Evolutionary conservation across 768 basidiomycete genomes (phyloP), one percentile per base, ranked within the genome.

Genomic region (Boletellus sp.): DNA sequence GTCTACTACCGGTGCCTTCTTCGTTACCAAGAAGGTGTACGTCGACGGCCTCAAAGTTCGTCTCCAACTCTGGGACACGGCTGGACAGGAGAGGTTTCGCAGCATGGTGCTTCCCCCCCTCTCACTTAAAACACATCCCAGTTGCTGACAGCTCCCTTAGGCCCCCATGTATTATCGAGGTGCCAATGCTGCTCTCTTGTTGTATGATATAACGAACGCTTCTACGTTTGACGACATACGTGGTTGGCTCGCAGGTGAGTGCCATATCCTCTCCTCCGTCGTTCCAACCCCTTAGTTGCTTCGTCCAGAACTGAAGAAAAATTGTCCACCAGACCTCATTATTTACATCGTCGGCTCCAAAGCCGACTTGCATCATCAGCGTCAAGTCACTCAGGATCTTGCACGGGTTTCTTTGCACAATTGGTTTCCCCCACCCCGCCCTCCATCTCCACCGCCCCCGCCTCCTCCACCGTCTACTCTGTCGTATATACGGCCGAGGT

Each of bases 131-230:
- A 44, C 58, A 45, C 45, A 55, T 19, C 57, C 16, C 47, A 50
- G 42, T 53, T 47, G 40, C 59, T 56, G 47, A 61, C 50, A 39
- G 40, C 31, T 39, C 39, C 39, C 42, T n/a, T 60, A 91, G 91
- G 93, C 93, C 60, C 91, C 90, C 58, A 93, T 95, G 86, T 95
- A 94, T 75, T 94, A 94, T 78, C 84, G 92, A 72, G 92, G 92
- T 66, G 90, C 94, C 62, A 90, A 94, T 66, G 94, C 93, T 57
- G 94, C 94, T 33, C 79, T 97, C 55, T 77, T 96, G 59, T 78
- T 95, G 66, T 97, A 97, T 73, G 94, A 97, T 77, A 91, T 95
- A 59, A 94, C 94, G 63, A 91, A 90, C 71, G 79, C 80, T 51
- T 76, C 85, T 49, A 87, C 88, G 23, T 93, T 97, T 74, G 84